Evolutionary conservation across 2,329 filamentous ascomycete genomes (phyloP).

Genomic region (Fusarium tjaetaba): DNA sequence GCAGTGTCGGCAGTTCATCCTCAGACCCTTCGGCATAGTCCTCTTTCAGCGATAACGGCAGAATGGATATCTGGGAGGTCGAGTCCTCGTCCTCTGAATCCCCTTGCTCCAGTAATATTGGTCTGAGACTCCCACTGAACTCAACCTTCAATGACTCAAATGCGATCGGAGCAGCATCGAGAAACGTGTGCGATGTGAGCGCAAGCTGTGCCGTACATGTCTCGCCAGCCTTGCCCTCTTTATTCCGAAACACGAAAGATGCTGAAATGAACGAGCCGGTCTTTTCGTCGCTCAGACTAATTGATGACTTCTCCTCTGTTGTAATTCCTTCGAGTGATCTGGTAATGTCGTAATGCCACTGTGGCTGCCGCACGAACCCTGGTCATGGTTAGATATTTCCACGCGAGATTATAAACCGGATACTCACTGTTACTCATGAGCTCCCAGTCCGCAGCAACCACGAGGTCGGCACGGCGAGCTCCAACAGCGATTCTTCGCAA

Average conservation of each 20-base stretch:
- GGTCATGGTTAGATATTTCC: slow-evolving; percentile 12
- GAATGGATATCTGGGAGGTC: slow-evolving; percentile 29
- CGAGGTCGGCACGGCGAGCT: slow-evolving; percentile 62
- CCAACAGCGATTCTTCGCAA: slow-evolving; percentile 66
- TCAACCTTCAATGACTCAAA: slow-evolving; percentile 63
- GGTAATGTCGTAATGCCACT: slow-evolving; percentile 70
- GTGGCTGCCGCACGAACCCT: slow-evolving; percentile 64
- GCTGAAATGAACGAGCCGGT: slow-evolving; percentile 64
- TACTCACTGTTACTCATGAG: slow-evolving; percentile 66
- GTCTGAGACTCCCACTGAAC: slow-evolving; percentile 67
- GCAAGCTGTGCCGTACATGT: slow-evolving; percentile 66
- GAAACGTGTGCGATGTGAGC: slow-evolving; percentile 65
- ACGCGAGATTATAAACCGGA: background rate
- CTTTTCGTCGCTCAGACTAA: slow-evolving; percentile 62
- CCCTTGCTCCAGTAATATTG: slow-evolving; percentile 61
- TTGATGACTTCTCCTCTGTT: slow-evolving; percentile 56
- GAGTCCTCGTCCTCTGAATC: slow-evolving; percentile 12
- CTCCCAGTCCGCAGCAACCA: slow-evolving; percentile 73
- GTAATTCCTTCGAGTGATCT: slow-evolving; percentile 64
- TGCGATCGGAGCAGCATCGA: slow-evolving; percentile 60
- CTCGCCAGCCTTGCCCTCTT: slow-evolving; percentile 71
- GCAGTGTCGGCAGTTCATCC: slow-evolving; percentile 48
- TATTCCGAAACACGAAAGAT: slow-evolving; percentile 66
- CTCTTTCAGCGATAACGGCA: slow-evolving; percentile 46
- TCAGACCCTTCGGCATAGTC: slow-evolving; percentile 42